Percentiles rank a stretch among this genome's conserved stretches.
Evolutionary conservation across 306 rosid species (phyloP).

Genomic region (Prunus salicina): DNA sequence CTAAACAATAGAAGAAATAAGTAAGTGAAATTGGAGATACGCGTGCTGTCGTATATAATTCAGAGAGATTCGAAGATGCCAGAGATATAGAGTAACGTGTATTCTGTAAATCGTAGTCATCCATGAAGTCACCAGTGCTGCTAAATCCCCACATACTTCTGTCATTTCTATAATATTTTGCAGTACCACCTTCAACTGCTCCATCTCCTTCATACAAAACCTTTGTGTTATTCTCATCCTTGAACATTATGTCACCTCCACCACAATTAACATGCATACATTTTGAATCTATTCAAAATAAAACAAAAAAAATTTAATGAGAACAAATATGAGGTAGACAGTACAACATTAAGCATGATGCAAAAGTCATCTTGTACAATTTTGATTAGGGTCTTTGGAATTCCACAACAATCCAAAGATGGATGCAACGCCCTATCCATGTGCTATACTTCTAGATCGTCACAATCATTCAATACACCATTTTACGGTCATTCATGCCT

Average conservation of each 20-base stretch:
- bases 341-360: background rate
- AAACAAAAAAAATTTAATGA: background rate
- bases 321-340: background rate
- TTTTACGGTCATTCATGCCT: too few relatives aligned
- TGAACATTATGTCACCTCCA: conserved; percentile 24
- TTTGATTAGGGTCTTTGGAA: background rate
- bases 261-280: conserved; percentile 61
- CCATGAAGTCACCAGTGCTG: conserved; percentile 33
- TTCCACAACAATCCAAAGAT: background rate
- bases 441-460: too few relatives aligned
- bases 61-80: background rate
- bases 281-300: conserved; percentile 47
- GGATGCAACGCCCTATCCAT: background rate
- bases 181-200: conserved; percentile 17
- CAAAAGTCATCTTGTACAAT: background rate
- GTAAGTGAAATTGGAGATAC: conserved; percentile 38
- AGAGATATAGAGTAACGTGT: conserved; percentile 8
- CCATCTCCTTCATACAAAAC: conserved; percentile 22
- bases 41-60: conserved; percentile 25
- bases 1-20: conserved; percentile 34
- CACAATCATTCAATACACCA: too few relatives aligned
- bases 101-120: background rate
- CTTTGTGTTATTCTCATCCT: conserved; percentile 13
- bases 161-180: background rate
- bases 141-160: conserved; percentile 32